Evolutionary conservation across 169 alveolate genomes (phyloP).

Genomic region (Miamiensis avidus): DNA sequence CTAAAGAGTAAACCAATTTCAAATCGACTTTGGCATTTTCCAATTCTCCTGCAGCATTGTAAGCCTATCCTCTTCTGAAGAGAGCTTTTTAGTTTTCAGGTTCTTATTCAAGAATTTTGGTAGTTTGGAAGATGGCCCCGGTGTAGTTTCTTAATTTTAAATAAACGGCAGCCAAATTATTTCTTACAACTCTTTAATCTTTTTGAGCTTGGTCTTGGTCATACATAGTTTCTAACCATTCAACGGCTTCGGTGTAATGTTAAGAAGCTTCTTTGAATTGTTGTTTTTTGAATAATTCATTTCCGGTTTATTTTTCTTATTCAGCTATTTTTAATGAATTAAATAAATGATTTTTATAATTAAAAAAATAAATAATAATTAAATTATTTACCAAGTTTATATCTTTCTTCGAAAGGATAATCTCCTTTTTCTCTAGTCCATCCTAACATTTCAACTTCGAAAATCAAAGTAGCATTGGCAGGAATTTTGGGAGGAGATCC

Average conservation of each 20-base stretch:
- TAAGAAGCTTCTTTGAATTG: neutral
- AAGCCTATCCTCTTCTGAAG: neutral
- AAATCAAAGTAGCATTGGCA: constrained; percentile 72
- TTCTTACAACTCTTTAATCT: neutral
- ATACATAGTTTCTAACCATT: neutral
- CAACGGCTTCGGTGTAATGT: neutral
- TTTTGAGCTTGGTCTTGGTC: neutral
- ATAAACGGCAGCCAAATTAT: neutral
- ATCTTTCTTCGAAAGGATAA: constrained; percentile 63
- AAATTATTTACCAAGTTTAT: constrained; percentile 60
- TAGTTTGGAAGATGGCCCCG: neutral
- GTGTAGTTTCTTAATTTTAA: neutral
- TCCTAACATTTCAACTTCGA: constrained; percentile 80
- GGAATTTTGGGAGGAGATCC: constrained; percentile 88
- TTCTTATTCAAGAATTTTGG: neutral
- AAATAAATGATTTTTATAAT: neutral
- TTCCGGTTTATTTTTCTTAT: neutral
- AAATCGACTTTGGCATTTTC: neutral
- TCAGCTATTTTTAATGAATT: neutral
- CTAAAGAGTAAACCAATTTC: neutral
- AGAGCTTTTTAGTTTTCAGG: neutral
- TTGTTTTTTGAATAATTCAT: too few species aligned
- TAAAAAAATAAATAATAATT: constrained; percentile 15
- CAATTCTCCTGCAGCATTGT: neutral
- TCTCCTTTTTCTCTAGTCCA: constrained; percentile 70